phyloP scores from a whole-genome alignment of 2,329 filamentous ascomycete species.

The Hirsutella minnesotensis region DNA sequence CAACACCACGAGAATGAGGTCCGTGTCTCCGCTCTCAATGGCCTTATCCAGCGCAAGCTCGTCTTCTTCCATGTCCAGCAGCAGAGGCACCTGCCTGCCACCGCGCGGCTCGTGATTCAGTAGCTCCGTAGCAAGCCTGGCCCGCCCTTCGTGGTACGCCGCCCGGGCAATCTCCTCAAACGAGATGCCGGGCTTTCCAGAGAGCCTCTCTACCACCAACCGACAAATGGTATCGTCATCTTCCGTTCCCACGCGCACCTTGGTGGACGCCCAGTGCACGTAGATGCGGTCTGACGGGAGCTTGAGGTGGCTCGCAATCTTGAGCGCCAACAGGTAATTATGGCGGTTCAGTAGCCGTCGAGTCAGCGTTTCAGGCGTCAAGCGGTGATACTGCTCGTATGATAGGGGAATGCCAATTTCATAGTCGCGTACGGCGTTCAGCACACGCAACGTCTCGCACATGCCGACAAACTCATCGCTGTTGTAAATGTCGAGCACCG shows the following conservation, averaged over 20 bases:
- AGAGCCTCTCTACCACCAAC: slow-evolving; percentile 74
- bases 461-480: slow-evolving; percentile 98
- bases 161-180: slow-evolving; percentile 90
- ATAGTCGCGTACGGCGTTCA: slow-evolving; percentile 87
- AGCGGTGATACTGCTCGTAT: slow-evolving; percentile 83
- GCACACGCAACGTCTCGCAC: slow-evolving; percentile 83
- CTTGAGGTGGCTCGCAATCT: slow-evolving; percentile 76
- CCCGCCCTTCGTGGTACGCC: slow-evolving; percentile 86
- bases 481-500: slow-evolving; percentile 91
- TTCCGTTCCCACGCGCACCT: slow-evolving; percentile 73
- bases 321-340: slow-evolving; percentile 82
- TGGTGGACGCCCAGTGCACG: slow-evolving; percentile 92
- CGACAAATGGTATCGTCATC: slow-evolving; percentile 82
- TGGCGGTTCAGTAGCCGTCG: slow-evolving; percentile 76
- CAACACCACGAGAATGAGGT: slow-evolving; percentile 82
- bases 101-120: slow-evolving; percentile 89
- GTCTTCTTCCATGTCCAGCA: slow-evolving; percentile 92
- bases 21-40: slow-evolving; percentile 88
- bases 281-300: slow-evolving; percentile 84
- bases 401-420: slow-evolving; percentile 83
- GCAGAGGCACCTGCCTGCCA: slow-evolving; percentile 87
- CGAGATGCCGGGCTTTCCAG: slow-evolving; percentile 83
- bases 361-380: slow-evolving; percentile 83
- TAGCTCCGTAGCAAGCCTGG: slow-evolving; percentile 78
- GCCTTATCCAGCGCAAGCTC: slow-evolving; percentile 92